Evolutionary conservation across 495 filamentous ascomycete genomes (phyloP).

Genomic region (Mytilinidion resinicola): DNA sequence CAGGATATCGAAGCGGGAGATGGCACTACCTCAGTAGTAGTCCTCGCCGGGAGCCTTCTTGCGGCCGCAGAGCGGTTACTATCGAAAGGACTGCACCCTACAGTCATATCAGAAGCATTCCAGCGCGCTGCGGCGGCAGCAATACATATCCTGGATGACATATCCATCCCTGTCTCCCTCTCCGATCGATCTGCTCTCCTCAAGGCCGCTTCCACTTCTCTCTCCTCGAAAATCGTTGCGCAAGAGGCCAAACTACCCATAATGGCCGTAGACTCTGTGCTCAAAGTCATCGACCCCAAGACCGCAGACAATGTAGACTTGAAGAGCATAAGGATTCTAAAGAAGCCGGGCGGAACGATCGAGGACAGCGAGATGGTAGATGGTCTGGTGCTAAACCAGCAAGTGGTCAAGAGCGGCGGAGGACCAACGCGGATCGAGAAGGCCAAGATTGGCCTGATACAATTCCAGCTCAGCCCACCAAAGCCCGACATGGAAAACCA

Average conservation of each 20-base stretch:
- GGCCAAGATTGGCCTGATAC: constrained; percentile 91
- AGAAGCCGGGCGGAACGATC: constrained; percentile 97
- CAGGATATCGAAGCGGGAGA: constrained; percentile 98
- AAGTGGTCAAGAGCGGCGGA: constrained; percentile 85
- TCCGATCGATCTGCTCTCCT: constrained; percentile 83
- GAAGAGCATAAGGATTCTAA: constrained; percentile 90
- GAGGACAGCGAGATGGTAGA: constrained; percentile 98
- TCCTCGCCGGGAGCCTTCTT: constrained; percentile 89
- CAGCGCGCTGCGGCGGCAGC: constrained; percentile 85
- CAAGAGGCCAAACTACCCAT: constrained; percentile 90
- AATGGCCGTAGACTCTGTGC: constrained; percentile 94
- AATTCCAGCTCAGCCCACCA: constrained; percentile 95
- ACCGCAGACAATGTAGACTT: constrained; percentile 95
- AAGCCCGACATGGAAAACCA: constrained; percentile 99
- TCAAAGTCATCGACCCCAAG: constrained; percentile 89
- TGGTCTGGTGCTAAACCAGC: constrained; percentile 86
- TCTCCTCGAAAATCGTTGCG: constrained; percentile 97
- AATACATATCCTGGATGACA: constrained; percentile 84
- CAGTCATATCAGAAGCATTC: constrained; percentile 95
- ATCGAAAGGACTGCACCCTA: constrained; percentile 88
- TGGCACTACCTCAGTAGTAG: constrained; percentile 96
- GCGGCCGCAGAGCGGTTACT: constrained; percentile 89
- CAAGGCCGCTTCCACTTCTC: constrained; percentile 92
- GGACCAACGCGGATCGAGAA: constrained; percentile 94
- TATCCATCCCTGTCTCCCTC: constrained; percentile 90